A percentile compares a stretch with the other conserved stretches of the same genome.
Evolutionary conservation across 345 rosid species (phyloP).

Genomic region (Pugionium dolabratum): DNA sequence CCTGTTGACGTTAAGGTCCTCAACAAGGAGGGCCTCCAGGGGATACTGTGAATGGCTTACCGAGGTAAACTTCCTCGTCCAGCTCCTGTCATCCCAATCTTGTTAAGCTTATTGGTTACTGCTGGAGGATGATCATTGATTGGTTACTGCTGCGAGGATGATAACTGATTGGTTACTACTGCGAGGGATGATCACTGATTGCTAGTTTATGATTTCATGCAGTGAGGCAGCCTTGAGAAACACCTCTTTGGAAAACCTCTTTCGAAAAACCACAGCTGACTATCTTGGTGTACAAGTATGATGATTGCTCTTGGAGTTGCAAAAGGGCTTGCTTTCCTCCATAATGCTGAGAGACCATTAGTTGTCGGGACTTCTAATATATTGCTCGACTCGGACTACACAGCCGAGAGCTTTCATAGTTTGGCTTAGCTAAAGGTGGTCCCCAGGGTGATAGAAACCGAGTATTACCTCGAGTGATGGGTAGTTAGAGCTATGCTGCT

Average conservation of each 20-base stretch:
- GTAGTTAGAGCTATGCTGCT: slow-evolving; percentile 97
- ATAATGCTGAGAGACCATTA: slow-evolving; percentile 93
- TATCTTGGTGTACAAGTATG: slow-evolving; percentile 89
- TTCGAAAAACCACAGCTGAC: slow-evolving; percentile 87
- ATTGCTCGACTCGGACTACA: slow-evolving; percentile 87
- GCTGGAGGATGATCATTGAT: too few species aligned
- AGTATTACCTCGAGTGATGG: slow-evolving; percentile 96
- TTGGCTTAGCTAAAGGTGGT: slow-evolving; percentile 98
- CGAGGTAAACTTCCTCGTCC: slow-evolving; percentile 69
- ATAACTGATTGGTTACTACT: too few species aligned
- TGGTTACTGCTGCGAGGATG: slow-evolving; percentile 81
- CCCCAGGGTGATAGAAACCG: slow-evolving; percentile 98
- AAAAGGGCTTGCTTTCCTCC: slow-evolving; percentile 96
- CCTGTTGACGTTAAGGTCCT: slow-evolving; percentile 97
- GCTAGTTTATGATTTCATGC: slow-evolving; percentile 94
- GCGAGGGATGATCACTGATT: slow-evolving; percentile 58
- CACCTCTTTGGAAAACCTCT: slow-evolving; percentile 48
- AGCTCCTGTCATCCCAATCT: slow-evolving; percentile 95
- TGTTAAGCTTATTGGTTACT: slow-evolving; percentile 69
- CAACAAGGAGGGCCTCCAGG: slow-evolving; percentile 96
- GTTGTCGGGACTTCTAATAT: slow-evolving; percentile 92
- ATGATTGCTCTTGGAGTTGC: slow-evolving; percentile 99
- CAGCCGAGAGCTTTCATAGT: slow-evolving; percentile 91
- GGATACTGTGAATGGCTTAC: slow-evolving; percentile 97
- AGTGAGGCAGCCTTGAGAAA: slow-evolving; percentile 95